These are phyloP conservation scores for Clonostachys sp. DNA, from an alignment of 2,329 filamentous ascomycete genomes.

Conservation along the genomic window DNA sequence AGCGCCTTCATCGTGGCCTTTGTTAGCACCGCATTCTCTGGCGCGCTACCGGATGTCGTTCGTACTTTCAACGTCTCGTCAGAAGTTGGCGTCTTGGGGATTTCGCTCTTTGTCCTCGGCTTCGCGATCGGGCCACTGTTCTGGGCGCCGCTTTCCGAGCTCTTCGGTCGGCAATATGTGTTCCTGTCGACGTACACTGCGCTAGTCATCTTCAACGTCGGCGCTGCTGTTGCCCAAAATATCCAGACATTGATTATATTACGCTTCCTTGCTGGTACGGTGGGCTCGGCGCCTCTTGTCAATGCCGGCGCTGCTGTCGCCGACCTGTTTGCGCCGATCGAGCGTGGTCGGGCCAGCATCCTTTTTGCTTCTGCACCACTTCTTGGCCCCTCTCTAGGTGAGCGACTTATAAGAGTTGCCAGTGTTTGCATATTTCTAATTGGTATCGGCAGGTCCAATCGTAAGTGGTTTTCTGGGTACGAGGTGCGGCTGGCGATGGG, in stretches of 20 bases:
- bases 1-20: no score
- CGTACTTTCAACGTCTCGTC: no score
- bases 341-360: constrained; percentile 54
- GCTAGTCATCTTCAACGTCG: constrained; percentile 44
- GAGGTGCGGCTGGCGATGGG: constrained; percentile 54
- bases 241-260: constrained; percentile 58
- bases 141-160: constrained; percentile 59
- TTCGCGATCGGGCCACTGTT: constrained; percentile 56
- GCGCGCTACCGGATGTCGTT: no score
- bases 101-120: constrained; percentile 39
- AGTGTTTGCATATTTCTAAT: no score
- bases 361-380: constrained; percentile 61
- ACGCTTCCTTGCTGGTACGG: constrained; percentile 57
- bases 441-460: constrained; percentile 33
- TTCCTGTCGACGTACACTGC: constrained; percentile 35
- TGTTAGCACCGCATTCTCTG: no score
- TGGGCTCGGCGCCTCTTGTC: constrained; percentile 54
- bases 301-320: constrained; percentile 58
- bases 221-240: constrained; percentile 46
- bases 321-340: constrained; percentile 48
- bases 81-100: constrained; percentile 21
- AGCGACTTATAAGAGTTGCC: no score
- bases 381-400: constrained; percentile 47
- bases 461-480: constrained; percentile 54
- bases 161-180: constrained; percentile 47